Base-by-base conservation (phyloP, 331 rosid genomes). In the Arachis monticola region DNA sequence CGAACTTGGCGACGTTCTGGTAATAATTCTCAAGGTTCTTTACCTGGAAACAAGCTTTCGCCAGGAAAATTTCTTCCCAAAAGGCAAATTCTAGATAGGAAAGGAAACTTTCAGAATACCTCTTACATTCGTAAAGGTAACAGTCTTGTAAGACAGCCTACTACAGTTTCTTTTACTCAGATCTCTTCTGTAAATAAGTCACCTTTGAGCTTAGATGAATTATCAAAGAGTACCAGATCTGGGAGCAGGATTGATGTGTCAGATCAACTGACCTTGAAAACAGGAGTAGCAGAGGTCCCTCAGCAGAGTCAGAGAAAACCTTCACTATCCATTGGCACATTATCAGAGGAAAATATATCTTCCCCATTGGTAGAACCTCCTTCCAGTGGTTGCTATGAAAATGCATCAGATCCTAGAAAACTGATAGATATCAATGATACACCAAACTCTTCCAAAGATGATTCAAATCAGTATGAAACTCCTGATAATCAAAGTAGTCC, bases 41-140 rank as follows among this genome's bases (percentile, higher is more conserved):
- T 81, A 70, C 58, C 82, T 73, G 84, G 64, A 80, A 80, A 64
- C 61, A 83, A 85, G 70, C 71, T 68, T 75, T 81, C 32, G 13
- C 57, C 77, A 30, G 85, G 82, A 64, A 46, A 58, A 53, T 40
- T 79, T 80, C 86, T 90, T 82, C 77, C 83, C 58, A 85, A 69
- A 82, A 82, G 83, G 79, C 80, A 87, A 75, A 77, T 80, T 68
- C 75, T 81, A n/a, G 87, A 79, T 46, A 77, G 70, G 58, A 83
- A 85, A 75, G 87, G 79, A 61, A 88, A 81, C 50, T 22, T 80
- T 66, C 93, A 82, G 59, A 83, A 80, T 84, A 85, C 85, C 84
- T 90, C 93, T 52, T 95, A 92, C 83, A 84, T 92, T 67, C 99
- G 97, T 72, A 95, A 92, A 77, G 99, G 99, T 60, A 92, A 94